phyloP scores from a whole-genome alignment of 495 filamentous ascomycete genomes.

The Glutinoglossum americanum region DNA sequence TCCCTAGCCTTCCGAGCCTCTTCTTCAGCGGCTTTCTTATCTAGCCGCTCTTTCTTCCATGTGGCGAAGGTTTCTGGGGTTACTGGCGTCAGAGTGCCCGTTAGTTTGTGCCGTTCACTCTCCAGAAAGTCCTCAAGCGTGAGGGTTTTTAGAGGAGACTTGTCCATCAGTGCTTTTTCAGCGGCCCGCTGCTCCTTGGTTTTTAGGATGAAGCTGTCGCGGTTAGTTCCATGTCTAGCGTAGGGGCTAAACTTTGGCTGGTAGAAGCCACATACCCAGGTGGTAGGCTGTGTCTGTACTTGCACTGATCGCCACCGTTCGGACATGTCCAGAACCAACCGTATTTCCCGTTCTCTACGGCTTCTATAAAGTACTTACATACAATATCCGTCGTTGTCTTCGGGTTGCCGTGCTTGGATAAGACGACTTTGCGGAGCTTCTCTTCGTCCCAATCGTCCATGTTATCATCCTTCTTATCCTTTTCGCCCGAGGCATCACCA shows the following conservation, averaged over 20 bases:
- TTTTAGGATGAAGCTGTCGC: conserved; percentile 70
- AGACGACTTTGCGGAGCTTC: conserved; percentile 71
- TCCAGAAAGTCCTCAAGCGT: conserved; percentile 96
- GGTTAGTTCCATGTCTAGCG: not conserved
- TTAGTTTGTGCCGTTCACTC: conserved; percentile 80
- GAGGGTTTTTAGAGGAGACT: conserved; percentile 80
- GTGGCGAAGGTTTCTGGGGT: conserved; percentile 77
- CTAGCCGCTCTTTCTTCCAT: conserved; percentile 84
- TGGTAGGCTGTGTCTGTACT: conserved; percentile 90
- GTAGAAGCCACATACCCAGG: conserved; percentile 37
- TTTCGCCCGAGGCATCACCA: conserved; percentile 28
- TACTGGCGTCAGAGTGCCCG: conserved; percentile 76
- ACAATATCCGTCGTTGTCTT: conserved; percentile 93
- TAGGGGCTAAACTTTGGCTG: not conserved
- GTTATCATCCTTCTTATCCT: conserved; percentile 67
- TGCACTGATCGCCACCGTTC: conserved; percentile 93
- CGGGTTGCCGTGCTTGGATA: conserved; percentile 94
- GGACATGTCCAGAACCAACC: conserved; percentile 99
- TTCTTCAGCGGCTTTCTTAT: conserved; percentile 88
- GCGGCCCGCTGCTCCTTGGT: conserved; percentile 91
- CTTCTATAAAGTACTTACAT: conserved; percentile 97
- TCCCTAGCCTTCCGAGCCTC: conserved; percentile 79
- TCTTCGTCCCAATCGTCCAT: conserved; percentile 96
- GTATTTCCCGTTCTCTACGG: conserved; percentile 94
- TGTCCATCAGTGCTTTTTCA: conserved; percentile 94